These are phyloP conservation scores for Russula sp. DNA, from an alignment of 768 basidiomycete species.

Conservation along the genomic window DNA sequence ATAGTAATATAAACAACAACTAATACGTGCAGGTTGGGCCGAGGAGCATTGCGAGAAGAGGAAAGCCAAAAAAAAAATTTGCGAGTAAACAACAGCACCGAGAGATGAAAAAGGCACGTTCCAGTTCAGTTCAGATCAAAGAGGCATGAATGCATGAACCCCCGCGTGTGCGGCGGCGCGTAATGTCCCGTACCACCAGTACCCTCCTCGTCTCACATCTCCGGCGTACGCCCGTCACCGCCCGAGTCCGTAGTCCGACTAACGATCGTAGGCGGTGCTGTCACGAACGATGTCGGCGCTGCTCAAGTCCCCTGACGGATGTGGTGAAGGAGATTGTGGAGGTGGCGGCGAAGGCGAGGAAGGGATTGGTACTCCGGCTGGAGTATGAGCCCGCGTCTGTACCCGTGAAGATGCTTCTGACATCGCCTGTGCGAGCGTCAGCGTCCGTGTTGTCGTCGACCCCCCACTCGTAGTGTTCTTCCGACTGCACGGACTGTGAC, in stretches of 20 bases:
- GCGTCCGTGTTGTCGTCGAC: no score
- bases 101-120: no score
- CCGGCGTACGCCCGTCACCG: neutral
- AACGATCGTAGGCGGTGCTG: neutral
- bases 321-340: neutral
- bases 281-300: neutral
- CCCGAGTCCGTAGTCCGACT: neutral
- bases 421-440: neutral
- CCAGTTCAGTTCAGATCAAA: no score
- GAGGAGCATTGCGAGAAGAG: no score
- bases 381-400: constrained; percentile 28
- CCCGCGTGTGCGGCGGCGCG: neutral
- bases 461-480: no score
- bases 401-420: constrained; percentile 5
- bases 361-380: neutral
- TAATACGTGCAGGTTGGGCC: no score
- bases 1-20: no score
- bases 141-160: no score
- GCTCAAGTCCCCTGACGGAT: neutral
- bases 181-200: neutral
- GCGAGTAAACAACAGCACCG: no score
- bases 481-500: no score
- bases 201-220: neutral
- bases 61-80: no score
- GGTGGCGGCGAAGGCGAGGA: neutral